Evolutionary conservation across 352 stramenopile species (phyloP), one percentile per base, ranked within the genome.

Genomic region (Aphanomyces astaci): DNA sequence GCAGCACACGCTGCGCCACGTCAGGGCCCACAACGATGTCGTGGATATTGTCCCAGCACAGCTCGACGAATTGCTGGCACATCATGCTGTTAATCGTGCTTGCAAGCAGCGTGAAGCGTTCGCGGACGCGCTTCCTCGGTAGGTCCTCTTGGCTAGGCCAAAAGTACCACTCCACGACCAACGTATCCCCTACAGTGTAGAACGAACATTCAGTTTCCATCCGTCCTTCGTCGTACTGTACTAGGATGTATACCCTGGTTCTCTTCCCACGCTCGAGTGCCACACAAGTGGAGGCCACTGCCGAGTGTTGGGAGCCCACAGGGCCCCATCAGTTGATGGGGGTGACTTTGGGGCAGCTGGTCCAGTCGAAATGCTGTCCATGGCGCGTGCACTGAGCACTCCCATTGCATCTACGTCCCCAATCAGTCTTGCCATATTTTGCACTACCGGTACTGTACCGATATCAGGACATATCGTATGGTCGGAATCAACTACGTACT

Each of bases 81-180:
- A 68, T 68, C n/a, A 68, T 43, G 19, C 62, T 25, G 51, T 59
- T 22, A 31, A 45, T 52, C 43, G 62, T 59, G 51, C 62, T 68
- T n/a, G 62, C 28, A 24, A 68, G 62, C 33, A 68, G 51, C 33
- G 62, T 60, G 51, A 68, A 68, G 13, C 62, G 62, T 24, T 68
- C 62, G 17, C 62, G 62, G 30, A 68, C 39, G 4, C 62, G 62
- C 33, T 62, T 57, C 32, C 62, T 22, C 22, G 62, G 43, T 22
- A 24, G 24, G 17, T 19, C 13, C 10, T 22, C 7, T 24, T 24
- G 24, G 2, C 32, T 33, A 2, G 62, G 62, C 62, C 62, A 68
- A 33, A 60, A 68, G 27, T 68, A 59, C 62, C 62, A 68, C 30
- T 68, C 62, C 10, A 68, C 49, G 17, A 68, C 62, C 27, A 68